Evolutionary conservation across 768 basidiomycete genomes (phyloP).

Genomic region (Panaeolus papilionaceus): DNA sequence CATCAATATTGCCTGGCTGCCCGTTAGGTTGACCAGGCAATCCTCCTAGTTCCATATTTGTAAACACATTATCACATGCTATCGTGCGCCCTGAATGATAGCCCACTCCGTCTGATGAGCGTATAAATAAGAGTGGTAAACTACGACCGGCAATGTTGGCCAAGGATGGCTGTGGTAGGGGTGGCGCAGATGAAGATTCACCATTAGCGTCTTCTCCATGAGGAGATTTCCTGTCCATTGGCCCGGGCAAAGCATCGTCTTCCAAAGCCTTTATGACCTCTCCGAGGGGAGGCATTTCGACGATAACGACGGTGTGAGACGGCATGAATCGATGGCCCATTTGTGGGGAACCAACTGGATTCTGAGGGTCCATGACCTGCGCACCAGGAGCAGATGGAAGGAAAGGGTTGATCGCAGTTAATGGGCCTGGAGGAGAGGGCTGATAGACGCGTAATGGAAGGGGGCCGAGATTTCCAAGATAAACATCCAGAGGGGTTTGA

Average conservation of each 20-base stretch:
- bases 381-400: slow-evolving; percentile 52
- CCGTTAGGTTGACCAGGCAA: slow-evolving; percentile 54
- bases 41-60: slow-evolving; percentile 65
- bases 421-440: slow-evolving; percentile 69
- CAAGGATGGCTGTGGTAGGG: slow-evolving; percentile 41
- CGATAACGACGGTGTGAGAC: slow-evolving; percentile 79
- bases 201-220: slow-evolving; percentile 37
- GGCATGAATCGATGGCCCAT: slow-evolving; percentile 57
- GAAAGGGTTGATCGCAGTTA: slow-evolving; percentile 68
- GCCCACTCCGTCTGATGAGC: slow-evolving; percentile 83
- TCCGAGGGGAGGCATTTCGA: slow-evolving; percentile 80
- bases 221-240: slow-evolving; percentile 43
- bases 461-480: slow-evolving; percentile 90
- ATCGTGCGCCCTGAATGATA: slow-evolving; percentile 89
- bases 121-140: slow-evolving; percentile 82
- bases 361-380: slow-evolving; percentile 38
- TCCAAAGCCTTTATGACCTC: slow-evolving; percentile 83
- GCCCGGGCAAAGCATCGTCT: slow-evolving; percentile 63
- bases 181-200: slow-evolving; percentile 19
- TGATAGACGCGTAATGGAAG: slow-evolving; percentile 81
- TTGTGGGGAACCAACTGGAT: slow-evolving; percentile 34
- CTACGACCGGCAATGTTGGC: slow-evolving; percentile 70
- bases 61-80: slow-evolving; percentile 82
- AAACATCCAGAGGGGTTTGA: slow-evolving; percentile 83
- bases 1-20: slow-evolving; percentile 55